Evolutionary conservation across 164 flowering plant genomes (phyloP).

Genomic region (Magnolia changhungtana): DNA sequence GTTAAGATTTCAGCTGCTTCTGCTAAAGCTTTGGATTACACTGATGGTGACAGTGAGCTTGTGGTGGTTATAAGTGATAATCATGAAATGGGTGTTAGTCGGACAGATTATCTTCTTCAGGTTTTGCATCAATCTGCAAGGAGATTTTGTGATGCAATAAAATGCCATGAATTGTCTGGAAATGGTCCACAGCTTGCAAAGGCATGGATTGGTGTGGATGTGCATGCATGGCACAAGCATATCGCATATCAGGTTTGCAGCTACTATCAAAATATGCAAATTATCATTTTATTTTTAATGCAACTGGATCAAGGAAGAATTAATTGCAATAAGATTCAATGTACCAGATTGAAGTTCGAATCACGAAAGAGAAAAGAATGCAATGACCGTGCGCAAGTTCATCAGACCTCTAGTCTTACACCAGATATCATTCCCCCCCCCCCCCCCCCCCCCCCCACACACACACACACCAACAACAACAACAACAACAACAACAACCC

Average conservation of each 20-base stretch:
- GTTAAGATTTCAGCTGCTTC: conserved; percentile 19
- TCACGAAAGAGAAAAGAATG: too few species aligned
- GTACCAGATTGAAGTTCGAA: too few species aligned
- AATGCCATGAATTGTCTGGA: conserved; percentile 33
- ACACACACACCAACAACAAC: too few species aligned
- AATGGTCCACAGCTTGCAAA: conserved; percentile 44
- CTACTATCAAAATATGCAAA: neutral
- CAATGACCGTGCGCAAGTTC: too few species aligned
- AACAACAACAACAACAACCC: too few species aligned
- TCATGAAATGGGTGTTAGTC: conserved; percentile 24
- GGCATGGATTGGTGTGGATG: conserved; percentile 73
- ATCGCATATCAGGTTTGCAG: conserved; percentile 51
- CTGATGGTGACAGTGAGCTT: conserved; percentile 14
- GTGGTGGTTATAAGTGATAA: conserved; percentile 5
- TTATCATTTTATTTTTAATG: neutral
- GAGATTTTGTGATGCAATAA: conserved; percentile 44
- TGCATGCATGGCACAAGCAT: conserved; percentile 60
- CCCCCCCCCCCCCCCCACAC: too few species aligned
- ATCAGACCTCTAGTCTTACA: too few species aligned
- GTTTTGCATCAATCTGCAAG: conserved; percentile 54
- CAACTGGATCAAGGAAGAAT: neutral
- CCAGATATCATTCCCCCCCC: too few species aligned
- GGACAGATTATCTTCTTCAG: conserved; percentile 45
- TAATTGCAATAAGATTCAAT: too few species aligned
- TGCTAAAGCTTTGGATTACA: conserved; percentile 22